Base-by-base conservation (phyloP, 371 early-diverging fungal species). In the Mucor racemosus region DNA sequence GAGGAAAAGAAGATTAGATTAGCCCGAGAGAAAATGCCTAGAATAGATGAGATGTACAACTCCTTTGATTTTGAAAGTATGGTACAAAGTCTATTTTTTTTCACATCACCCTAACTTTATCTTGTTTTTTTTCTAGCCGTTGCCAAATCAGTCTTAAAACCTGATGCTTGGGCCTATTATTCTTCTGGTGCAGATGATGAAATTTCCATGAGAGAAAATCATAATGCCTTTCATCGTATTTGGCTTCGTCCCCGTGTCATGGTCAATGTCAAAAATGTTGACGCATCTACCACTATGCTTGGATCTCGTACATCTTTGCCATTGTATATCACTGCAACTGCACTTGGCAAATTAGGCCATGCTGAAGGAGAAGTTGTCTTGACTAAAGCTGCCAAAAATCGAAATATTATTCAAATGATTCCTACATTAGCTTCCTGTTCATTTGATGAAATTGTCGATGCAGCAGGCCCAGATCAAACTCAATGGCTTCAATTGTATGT, bases 401-500 rank as follows among this genome's bases (percentile, higher is more conserved):
- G 69, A n/a, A 67, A 76, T 21, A 69, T 86, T 21, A 81, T 87
- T 57, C 84, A 87, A 65, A 91, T 92, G 91, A 81, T 92, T 48
- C 90, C 92, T 10, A 92, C 92, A 1, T 76, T 91, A 13, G 88
- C 92, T 8, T 89, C 89, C 13, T 92, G 91, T 62, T 89, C 91
- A 2, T 73, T 87, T 62, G 86, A 87, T 58, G 88, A 90, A 54
- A 85, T 88, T 40, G 75, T 87, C 14, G 76, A 68, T 55, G 84
- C 86, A 0, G 67, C 79, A 8, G 68, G 57, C 3, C 75, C 84
- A 46, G 67, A 70, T 0, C 82, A 84, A 60, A 64, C 75, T 1
- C 82, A 72, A 67, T 97, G 94, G 93, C 88, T 95, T 72, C 99
- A 98, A 76, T 86, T 98, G 34, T 98, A 97, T 71, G 95, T 97